Evolutionary conservation across 371 early-diverging fungal genomes (phyloP), one percentile per base, ranked within the genome.

Genomic region (Dichotomocladium elegans): DNA sequence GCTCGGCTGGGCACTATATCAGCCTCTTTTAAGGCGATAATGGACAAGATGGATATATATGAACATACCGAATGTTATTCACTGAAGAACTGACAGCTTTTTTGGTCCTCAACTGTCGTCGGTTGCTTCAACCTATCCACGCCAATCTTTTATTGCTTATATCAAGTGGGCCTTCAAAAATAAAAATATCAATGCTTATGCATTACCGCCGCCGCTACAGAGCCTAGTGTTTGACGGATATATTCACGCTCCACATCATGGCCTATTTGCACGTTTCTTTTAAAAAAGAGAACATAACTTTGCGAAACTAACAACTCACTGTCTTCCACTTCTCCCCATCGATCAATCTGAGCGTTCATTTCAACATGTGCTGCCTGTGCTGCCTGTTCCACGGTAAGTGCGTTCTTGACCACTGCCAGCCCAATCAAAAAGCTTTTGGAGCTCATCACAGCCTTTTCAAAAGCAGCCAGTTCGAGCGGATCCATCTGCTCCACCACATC

Each of bases 261-360:
- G 35, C 75, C 75, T 74, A 54, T 15, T 7, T n/a, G 2, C n/a
- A n/a, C n/a, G n/a, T n/a, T n/a, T n/a, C n/a, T n/a, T n/a, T n/a
- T n/a, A n/a, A n/a, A n/a, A n/a, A n/a, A n/a, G n/a, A n/a, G 17
- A 26, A 15, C 30, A 37, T 17, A 29, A 52, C 11, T 27, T 10
- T 33, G 9, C 31, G 2, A 4, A 12, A 37, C n/a, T 4, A 4
- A 40, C 15, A 15, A 63, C 70, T 61, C 63, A 76, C 87, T 88
- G 63, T 93, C 93, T 77, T 94, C 94, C 4, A 97, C 91, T 68
- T 90, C 87, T 48, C 98, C 98, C 95, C 95, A 97, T 41, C 82
- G 79, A 27, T 83, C 80, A 35, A 91, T 92, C 74, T 97, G 98
- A 22, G 89, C 78, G 50, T 78, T 70, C 25, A 91, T 84, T 72